phyloP scores from a whole-genome alignment of 495 filamentous ascomycete species.

The Haplographium delicatum region DNA sequence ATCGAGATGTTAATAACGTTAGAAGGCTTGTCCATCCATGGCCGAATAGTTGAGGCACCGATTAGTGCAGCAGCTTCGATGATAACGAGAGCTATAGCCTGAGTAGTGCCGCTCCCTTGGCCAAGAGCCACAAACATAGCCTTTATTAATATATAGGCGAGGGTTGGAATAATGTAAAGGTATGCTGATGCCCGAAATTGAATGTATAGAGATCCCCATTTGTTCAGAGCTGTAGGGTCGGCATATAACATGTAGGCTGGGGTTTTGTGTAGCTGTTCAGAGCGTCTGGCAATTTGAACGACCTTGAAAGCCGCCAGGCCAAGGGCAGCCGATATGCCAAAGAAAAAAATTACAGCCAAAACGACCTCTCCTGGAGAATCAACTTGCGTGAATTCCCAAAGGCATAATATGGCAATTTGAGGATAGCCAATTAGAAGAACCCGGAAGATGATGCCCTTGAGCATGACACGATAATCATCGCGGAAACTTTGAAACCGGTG shows the following conservation, averaged over 20 bases:
- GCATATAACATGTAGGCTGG: constrained; percentile 95
- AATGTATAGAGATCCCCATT: constrained; percentile 96
- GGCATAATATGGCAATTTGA: constrained; percentile 78
- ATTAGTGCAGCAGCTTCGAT: constrained; percentile 80
- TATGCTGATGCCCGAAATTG: constrained; percentile 93
- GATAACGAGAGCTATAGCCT: constrained; percentile 77
- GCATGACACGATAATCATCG: constrained; percentile 72
- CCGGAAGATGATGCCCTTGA: constrained; percentile 87
- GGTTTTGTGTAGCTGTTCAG: constrained; percentile 83
- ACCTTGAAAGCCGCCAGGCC: constrained; percentile 84
- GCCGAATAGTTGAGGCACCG: constrained; percentile 66
- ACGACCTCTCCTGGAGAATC: constrained; percentile 85
- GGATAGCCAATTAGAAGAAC: constrained; percentile 89
- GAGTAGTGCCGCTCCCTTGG: constrained; percentile 62
- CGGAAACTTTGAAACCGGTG: constrained; percentile 90
- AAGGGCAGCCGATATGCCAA: constrained; percentile 69
- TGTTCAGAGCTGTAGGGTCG: constrained; percentile 82
- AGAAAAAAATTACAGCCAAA: constrained; percentile 77
- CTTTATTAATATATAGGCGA: constrained; percentile 76
- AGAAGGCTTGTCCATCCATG: constrained; percentile 98
- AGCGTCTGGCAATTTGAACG: constrained; percentile 77
- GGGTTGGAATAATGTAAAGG: constrained; percentile 84
- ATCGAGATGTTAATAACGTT: constrained; percentile 95
- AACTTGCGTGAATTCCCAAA: constrained; percentile 83
- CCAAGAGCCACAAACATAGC: constrained; percentile 80